Conservation (phyloP, 495 filamentous ascomycete species). For the Tuber calosporum region DNA sequence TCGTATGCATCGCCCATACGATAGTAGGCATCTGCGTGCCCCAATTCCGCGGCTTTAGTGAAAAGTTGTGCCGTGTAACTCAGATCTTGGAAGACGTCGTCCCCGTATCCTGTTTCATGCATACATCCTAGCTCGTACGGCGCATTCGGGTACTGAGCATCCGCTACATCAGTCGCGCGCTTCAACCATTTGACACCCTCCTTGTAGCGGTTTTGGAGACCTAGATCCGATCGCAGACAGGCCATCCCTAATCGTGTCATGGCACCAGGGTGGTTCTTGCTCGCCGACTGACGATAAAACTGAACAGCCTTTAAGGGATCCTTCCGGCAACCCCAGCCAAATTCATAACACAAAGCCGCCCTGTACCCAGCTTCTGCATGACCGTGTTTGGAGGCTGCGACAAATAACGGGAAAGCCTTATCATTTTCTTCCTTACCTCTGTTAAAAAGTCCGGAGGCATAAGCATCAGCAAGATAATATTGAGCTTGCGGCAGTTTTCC, state of each 20-base stretch:
- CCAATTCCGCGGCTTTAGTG: constrained; percentile 87
- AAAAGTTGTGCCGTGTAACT: constrained; percentile 89
- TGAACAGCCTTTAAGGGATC: constrained; percentile 86
- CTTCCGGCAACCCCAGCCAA: constrained; percentile 88
- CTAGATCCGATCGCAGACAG: constrained; percentile 80
- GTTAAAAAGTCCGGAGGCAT: constrained; percentile 85
- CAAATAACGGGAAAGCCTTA: constrained; percentile 80
- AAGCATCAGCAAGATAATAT: constrained; percentile 94
- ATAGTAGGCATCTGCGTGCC: constrained; percentile 74
- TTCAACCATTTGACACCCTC: constrained; percentile 98
- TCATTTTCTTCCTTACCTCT: constrained; percentile 88
- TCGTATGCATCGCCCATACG: constrained; percentile 95
- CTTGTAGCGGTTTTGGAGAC: constrained; percentile 70
- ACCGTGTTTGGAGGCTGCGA: constrained; percentile 91
- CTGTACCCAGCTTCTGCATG: constrained; percentile 95
- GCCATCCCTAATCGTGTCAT: constrained; percentile 88
- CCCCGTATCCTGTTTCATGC: constrained; percentile 82
- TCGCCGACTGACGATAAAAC: constrained; percentile 82
- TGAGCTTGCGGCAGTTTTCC: constrained; percentile 90
- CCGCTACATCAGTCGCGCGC: constrained; percentile 78
- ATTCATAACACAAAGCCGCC: constrained; percentile 91
- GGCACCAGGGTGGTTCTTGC: constrained; percentile 89
- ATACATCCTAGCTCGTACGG: constrained; percentile 84
- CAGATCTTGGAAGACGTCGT: constrained; percentile 84
- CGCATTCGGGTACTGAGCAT: constrained; percentile 82